Evolutionary conservation across 1,284 basidiomycete genomes (phyloP), one percentile per base, ranked within the genome.

Genomic region (Phellopilus nigrolimitatus): DNA sequence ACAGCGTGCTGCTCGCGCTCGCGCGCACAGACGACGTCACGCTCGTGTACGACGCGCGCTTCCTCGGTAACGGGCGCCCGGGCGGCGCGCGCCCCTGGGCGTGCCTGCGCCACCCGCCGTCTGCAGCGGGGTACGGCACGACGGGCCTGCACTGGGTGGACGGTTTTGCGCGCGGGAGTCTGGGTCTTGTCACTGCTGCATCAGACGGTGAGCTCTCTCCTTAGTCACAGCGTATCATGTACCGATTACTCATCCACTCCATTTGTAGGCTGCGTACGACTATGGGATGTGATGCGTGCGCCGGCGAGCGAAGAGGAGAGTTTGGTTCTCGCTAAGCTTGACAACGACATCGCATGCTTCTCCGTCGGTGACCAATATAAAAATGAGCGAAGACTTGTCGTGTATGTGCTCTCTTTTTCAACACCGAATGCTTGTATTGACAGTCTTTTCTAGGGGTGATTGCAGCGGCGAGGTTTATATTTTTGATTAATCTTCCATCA

Each of bases 31-130:
- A 88, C 60, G 82, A 85, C 56, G 61, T 61, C 30, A 66, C 71
- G 0, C 78, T 84, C 51, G 61, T 88, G 1, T 88, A 86, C 57
- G 84, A 88, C 60, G 60, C 72, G 5, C 75, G 85, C 9, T 78
- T 72, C 60, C 58, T 84, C 31, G 72, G 70, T 47, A 66, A 66
- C 15, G 82, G 78, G 58, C 57, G 62, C 30, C 84, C 86, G 57
- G 60, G 63, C 39, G 69, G 68, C 2, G 63, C 67, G 17, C 64
- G 65, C 34, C 62, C 64, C 13, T 61, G 62, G 15, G 58, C 62
- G 4, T 25, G 30, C 4, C 30, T 44, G 1, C 21, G 7, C 6
- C 52, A 53, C 27, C 28, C 37, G n/a, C 25, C 17, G 24, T 39
- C 44, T n/a, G 9, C 37, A 27, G 62, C 64, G 12, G 62, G 66